These are phyloP conservation scores for Trichoderma parareesei DNA, from an alignment of 495 filamentous ascomycete genomes.

Conservation along the genomic window DNA sequence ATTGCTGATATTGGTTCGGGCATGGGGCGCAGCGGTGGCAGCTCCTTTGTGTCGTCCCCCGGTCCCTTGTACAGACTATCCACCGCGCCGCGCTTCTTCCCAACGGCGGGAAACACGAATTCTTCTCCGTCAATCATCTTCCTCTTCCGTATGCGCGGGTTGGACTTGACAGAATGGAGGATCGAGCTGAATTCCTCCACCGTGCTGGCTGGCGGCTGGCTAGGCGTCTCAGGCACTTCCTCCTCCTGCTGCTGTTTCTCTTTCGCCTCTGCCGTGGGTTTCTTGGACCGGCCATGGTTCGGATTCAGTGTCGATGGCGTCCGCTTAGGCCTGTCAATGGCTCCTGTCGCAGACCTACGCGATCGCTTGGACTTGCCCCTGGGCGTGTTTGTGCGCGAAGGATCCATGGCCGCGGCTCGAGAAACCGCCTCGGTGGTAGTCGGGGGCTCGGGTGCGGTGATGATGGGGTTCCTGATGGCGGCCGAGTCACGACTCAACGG, in stretches of 20 bases:
- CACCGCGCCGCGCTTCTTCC: constrained; percentile 11
- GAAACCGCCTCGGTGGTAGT: background rate
- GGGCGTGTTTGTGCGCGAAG: background rate
- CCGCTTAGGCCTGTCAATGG: background rate
- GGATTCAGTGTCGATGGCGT: background rate
- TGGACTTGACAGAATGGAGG: constrained; percentile 29
- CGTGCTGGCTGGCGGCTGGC: background rate
- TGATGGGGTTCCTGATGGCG: background rate
- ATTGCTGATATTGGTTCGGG: background rate
- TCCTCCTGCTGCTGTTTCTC: background rate
- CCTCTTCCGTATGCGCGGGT: constrained; percentile 33
- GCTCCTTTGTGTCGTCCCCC: background rate
- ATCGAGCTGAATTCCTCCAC: constrained; percentile 23
- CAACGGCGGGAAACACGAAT: constrained; percentile 17
- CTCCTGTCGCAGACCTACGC: constrained; percentile 9
- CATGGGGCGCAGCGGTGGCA: background rate
- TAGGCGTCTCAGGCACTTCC: background rate
- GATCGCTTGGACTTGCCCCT: constrained; percentile 4
- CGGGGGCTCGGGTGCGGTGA: background rate
- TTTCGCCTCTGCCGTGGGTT: constrained; percentile 18
- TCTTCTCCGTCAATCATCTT: constrained; percentile 33
- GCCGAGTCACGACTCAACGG: background rate
- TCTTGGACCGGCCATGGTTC: constrained; percentile 4
- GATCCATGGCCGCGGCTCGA: background rate
- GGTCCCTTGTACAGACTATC: background rate